phyloP scores from a whole-genome alignment of 305 asterid species.

The Solanum hybrid region DNA sequence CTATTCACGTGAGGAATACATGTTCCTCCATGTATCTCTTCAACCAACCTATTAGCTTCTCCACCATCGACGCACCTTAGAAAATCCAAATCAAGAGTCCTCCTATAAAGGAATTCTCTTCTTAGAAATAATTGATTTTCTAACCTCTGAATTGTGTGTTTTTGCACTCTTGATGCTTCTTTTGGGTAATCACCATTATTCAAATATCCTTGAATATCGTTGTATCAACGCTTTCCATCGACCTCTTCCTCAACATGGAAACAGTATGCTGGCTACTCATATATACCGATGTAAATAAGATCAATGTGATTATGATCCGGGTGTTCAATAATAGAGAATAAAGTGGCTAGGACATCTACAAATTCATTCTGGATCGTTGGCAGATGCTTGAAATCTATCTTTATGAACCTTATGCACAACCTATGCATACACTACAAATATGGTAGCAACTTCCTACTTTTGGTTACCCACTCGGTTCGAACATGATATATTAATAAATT shows the following conservation, averaged over 20 bases:
- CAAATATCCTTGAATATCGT: background rate
- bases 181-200: background rate
- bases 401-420: background rate
- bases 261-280: background rate
- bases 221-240: background rate
- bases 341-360: background rate
- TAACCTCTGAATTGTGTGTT: background rate
- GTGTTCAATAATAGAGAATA: background rate
- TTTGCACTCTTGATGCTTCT: background rate
- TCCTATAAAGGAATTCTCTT: background rate
- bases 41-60: background rate
- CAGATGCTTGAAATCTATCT: background rate
- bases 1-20: background rate
- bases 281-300: background rate
- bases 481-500: background rate
- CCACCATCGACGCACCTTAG: background rate
- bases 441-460: background rate
- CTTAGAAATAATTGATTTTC: background rate
- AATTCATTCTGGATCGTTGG: background rate
- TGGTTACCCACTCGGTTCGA: background rate
- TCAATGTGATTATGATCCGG: background rate
- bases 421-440: too few species aligned
- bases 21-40: background rate
- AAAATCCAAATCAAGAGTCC: background rate
- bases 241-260: background rate